Base-by-base conservation (phyloP, 2,329 filamentous ascomycete genomes). In the Aspergillus sp. region DNA sequence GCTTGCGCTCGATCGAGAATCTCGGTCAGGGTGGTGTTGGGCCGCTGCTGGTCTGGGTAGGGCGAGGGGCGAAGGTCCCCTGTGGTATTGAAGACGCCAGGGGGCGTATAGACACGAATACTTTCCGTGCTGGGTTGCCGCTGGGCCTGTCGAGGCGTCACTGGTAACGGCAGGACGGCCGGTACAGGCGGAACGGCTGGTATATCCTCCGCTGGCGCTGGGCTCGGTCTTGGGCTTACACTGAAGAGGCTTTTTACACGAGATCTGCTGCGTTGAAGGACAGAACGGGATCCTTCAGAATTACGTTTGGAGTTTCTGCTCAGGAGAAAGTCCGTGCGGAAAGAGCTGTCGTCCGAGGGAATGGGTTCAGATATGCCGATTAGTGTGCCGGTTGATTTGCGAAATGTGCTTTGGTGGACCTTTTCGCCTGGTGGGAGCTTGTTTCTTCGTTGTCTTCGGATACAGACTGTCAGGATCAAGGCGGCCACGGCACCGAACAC, bases 401-500 rank as follows among this genome's bases (percentile, higher is more conserved):
- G 69, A 44, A 70, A 64, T 24, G 70, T 71, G 45, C 71, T 64
- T 22, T 68, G 62, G 1, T 64, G 50, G 7, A 64, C 34, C 45
- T 71, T 74, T 5, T 60, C 54, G 3, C 57, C 48, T 3, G 58
- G 50, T 12, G 63, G 59, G 7, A 34, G 51, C 26, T 66, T 65
- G 5, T 58, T 59, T 38, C 64, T 59, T 50, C 62, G 57, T 20
- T 64, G 59, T 39, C 70, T 68, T 48, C 76, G 69, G 53, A 76
- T 62, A 61, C 71, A 76, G 54, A 72, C 68, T 38, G 72, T 64
- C 55, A 86, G 69, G 72, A 80, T 62, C 81, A 85, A 36, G 83
- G 83, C 66, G 75, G 79, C 36, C 78, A 88, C 47, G 73, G 73
- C 71, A 6, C 78, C 78, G 26, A 74, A 68, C n/a, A 78, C 52